Base-by-base conservation (phyloP, 1,284 basidiomycete genomes). In the Cutaneotrichosporon dermatis region DNA sequence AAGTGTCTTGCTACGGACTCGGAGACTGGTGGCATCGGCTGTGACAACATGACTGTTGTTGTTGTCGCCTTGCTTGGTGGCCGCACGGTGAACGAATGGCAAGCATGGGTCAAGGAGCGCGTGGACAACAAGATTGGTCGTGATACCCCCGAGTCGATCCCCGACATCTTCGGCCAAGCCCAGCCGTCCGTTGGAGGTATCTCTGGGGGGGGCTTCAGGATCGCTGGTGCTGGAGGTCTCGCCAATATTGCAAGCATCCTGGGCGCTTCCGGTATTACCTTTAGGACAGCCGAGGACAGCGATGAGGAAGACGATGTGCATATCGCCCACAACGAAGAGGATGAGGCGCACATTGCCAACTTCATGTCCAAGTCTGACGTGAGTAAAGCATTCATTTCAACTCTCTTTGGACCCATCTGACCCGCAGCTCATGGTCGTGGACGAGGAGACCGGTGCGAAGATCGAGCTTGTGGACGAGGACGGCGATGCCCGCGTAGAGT, bases 31-130 rank as follows among this genome's bases (percentile, higher is more conserved):
- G 95, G 96, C 13, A 90, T 98, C 63, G 96, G 96, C 25, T 98
- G 94, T 75, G 96, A 99, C 81, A 99, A 99, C 81, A 99, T 99
- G 96, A 99, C 96, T 0, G 83, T 96, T 57, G 84, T 97, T 66
- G 84, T 99, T 60, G 85, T 99, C 51, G 96, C 92, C 4, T 76
- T 99, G 52, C 83, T 96, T 37, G 83, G 89, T 64, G 94, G 91
- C 37, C 86, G 87, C 61, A 92, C 92, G 12, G 86, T 88, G 74
- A 88, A 92, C 64, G 87, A 96, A 73, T 99, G 96, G 96, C 90
- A 90, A 73, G 78, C 83, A 33, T 99, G 94, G 96, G 79, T 99
- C 66, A 86, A 84, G 63, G 84, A 92, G 54, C 86, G 94, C 46
- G 89, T 95, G 45, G 84, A 93, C 68, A 82, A 82, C 42, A 83